These are phyloP conservation scores for Chenopodium berlandieri DNA, from an alignment of 148 eudicot genomes.

Conservation along the genomic window DNA sequence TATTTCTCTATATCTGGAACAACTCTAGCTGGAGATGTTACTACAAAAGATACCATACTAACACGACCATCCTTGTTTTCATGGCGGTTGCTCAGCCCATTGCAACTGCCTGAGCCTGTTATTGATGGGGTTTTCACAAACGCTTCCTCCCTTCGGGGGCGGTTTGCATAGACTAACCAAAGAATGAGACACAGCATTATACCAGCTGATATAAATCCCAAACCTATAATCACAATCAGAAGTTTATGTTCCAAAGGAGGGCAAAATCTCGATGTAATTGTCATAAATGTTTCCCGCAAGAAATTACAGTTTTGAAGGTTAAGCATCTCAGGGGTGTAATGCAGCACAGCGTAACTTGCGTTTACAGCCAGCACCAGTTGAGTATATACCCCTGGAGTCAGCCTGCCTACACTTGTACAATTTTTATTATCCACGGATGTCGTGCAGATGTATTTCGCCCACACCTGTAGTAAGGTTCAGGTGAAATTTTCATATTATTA, in stretches of 20 bases:
- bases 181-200: constrained; percentile 83
- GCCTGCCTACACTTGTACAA: constrained; percentile 67
- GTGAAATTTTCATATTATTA: background rate
- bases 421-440: constrained; percentile 40
- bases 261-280: constrained; percentile 58
- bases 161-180: constrained; percentile 85
- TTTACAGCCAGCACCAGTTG: constrained; percentile 68
- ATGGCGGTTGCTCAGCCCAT: constrained; percentile 10
- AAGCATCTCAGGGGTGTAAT: constrained; percentile 75
- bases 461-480: constrained; percentile 48
- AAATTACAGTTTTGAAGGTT: constrained; percentile 84
- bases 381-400: constrained; percentile 67
- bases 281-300: constrained; percentile 65
- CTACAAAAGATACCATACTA: constrained; percentile 16
- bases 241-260: constrained; percentile 74
- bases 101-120: constrained; percentile 34
- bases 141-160: constrained; percentile 98
- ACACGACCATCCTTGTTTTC: constrained; percentile 28
- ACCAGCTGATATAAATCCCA: constrained; percentile 80
- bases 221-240: constrained; percentile 51
- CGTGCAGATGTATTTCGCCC: constrained; percentile 70
- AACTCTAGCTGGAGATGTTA: constrained; percentile 40
- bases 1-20: constrained; percentile 30
- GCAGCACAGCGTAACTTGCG: constrained; percentile 70
- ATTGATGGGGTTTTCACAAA: constrained; percentile 53